Conservation (phyloP, 805 yeast genomes). For the Yamadazyma endophytica region DNA sequence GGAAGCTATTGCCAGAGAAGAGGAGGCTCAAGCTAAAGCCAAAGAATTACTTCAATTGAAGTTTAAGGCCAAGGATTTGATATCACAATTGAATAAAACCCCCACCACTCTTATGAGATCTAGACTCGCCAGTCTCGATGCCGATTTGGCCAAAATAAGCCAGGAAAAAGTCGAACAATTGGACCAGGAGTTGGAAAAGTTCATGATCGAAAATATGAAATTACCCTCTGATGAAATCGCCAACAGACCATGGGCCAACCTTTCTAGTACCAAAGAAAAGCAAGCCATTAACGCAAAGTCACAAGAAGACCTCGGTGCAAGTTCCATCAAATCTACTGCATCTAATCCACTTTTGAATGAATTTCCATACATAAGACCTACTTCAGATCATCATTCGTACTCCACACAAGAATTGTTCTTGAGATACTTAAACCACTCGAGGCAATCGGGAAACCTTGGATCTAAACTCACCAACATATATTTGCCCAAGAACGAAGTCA, state of each 20-base stretch:
- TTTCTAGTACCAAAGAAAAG: not conserved
- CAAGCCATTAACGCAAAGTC: slow-evolving; percentile 2
- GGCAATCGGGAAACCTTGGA: slow-evolving; percentile 56
- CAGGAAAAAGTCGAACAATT: slow-evolving; percentile 32
- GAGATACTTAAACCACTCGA: slow-evolving; percentile 64
- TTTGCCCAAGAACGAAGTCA: slow-evolving; percentile 62
- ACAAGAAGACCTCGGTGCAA: slow-evolving; percentile 6
- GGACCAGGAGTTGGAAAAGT: slow-evolving; percentile 38
- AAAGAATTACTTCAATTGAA: slow-evolving; percentile 32
- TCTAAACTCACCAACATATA: slow-evolving; percentile 62
- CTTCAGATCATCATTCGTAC: slow-evolving; percentile 62
- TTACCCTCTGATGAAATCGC: slow-evolving; percentile 25
- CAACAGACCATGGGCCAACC: slow-evolving; percentile 32
- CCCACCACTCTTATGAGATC: slow-evolving; percentile 27
- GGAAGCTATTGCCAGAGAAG: slow-evolving; percentile 41
- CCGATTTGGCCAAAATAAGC: slow-evolving; percentile 24
- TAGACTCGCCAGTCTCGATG: slow-evolving; percentile 26
- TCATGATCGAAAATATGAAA: slow-evolving; percentile 28
- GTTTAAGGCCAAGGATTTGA: slow-evolving; percentile 19
- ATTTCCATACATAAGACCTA: slow-evolving; percentile 63
- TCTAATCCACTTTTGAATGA: slow-evolving; percentile 23
- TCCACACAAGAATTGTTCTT: slow-evolving; percentile 72
- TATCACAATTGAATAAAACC: slow-evolving; percentile 29
- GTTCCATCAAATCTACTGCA: slow-evolving; percentile 25
- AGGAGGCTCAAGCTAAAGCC: slow-evolving; percentile 32